Evolutionary conservation across 148 eudicot species (phyloP).

Genomic region (Silene latifolia): DNA sequence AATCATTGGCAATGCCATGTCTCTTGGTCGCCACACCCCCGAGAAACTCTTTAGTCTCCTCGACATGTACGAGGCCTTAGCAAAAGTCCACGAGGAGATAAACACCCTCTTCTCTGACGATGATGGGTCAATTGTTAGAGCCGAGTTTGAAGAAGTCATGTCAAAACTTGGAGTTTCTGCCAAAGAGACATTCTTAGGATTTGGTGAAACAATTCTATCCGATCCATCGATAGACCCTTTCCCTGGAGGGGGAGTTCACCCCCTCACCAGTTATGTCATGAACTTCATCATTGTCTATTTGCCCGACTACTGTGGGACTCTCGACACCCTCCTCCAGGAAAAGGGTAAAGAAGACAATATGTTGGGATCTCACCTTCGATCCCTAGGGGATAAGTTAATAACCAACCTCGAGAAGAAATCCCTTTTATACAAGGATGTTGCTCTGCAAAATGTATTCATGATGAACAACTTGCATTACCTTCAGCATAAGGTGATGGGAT

Average conservation of each 20-base stretch:
- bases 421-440: constrained; percentile 47
- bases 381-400: constrained; percentile 40
- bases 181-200: constrained; percentile 42
- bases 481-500: constrained; percentile 49
- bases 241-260: constrained; percentile 62
- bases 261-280: constrained; percentile 66
- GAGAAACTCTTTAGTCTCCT: constrained; percentile 66
- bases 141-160: constrained; percentile 48
- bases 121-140: constrained; percentile 37
- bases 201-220: constrained; percentile 46
- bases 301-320: constrained; percentile 45
- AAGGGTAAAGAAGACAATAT: constrained; percentile 21
- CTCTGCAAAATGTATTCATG: constrained; percentile 57
- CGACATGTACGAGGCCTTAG: constrained; percentile 64
- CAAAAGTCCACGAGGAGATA: constrained; percentile 36
- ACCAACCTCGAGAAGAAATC: constrained; percentile 52
- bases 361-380: constrained; percentile 42
- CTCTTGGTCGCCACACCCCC: constrained; percentile 47
- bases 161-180: constrained; percentile 45
- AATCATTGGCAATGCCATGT: constrained; percentile 72
- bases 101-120: constrained; percentile 44
- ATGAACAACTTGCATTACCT: constrained; percentile 80
- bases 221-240: constrained; percentile 43
- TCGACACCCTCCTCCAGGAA: constrained; percentile 47
- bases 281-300: constrained; percentile 49